Base-by-base conservation (phyloP, 805 yeast genomes). In the Suhomyces prunicola region DNA sequence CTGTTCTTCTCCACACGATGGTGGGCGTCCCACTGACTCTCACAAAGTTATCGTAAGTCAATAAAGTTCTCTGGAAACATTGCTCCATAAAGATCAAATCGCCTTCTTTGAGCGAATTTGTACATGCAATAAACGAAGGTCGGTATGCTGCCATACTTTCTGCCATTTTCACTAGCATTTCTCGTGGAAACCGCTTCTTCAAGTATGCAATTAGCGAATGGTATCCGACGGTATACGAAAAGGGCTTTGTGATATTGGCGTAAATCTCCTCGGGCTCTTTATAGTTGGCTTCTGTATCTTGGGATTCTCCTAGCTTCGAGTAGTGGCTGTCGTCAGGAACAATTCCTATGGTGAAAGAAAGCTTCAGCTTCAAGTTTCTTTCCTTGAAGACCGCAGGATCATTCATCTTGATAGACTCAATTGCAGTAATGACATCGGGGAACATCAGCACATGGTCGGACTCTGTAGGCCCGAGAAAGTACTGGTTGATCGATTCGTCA, bases 61-160 rank as follows among this genome's bases (percentile, higher is more conserved):
- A 72, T 36, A 93, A 73, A 0, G 98, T 91, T 45, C 99, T 75
- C 69, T 93, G 98, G 72, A 92, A 93, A 61, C 97, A 89, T 72
- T 93, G 96, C 66, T 93, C 99, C 87, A 94, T 90, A 64, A 93
- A 93, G 2, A 93, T 88, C 69, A 92, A 77, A 67, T 93, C 99
- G 42, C 89, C 96, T 60, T 90, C 96, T 53, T 92, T 89, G 36
- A 93, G 71, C 5, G 94, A 85, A 62, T 89, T 88, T 40, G 96
- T 89, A 61, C 96, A 88, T 3, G 97, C 97, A 61, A 92, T 90
- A 66, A 93, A 93, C 10, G 92, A 85, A 2, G 98, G 97, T 58
- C 98, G 74, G 63, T 91, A 91, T 45, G 87, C 87, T 0, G 97
- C 94, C 86, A 93, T 87, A 7, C 89, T 83, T 63, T 86, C 85